phyloP scores from a whole-genome alignment of 202 grass and related monocot species.

The Carex arenaria region DNA sequence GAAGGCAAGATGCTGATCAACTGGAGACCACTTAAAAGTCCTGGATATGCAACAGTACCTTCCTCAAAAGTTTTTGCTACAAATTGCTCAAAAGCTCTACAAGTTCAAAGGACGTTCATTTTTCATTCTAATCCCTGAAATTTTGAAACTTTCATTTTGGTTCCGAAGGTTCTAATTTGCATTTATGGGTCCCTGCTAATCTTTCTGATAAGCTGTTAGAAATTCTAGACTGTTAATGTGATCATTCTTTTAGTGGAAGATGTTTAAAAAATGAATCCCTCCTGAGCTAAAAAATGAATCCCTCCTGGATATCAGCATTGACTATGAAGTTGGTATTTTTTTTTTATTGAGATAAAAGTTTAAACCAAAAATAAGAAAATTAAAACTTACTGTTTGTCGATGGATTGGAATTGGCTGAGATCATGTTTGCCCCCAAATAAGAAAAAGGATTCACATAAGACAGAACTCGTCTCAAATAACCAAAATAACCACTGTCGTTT shows the following conservation, averaged over 20 bases:
- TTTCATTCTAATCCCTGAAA: background rate
- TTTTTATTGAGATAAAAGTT: background rate
- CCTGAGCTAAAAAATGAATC: background rate
- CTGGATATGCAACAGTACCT: background rate
- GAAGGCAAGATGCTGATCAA: background rate
- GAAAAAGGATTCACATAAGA: conserved; percentile 76
- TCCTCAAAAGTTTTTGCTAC: background rate
- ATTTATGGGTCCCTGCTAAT: background rate
- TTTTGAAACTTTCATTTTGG: background rate
- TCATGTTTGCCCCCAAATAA: conserved; percentile 51
- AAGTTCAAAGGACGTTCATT: background rate
- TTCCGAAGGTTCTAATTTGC: background rate
- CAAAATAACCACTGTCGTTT: conserved; percentile 45
- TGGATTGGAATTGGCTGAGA: conserved; percentile 38
- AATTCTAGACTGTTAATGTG: background rate
- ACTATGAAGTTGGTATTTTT: background rate
- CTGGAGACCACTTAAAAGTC: background rate
- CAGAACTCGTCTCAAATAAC: conserved; percentile 54
- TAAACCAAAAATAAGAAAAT: background rate
- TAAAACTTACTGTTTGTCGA: conserved; percentile 41
- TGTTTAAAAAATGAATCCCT: background rate
- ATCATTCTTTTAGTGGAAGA: background rate
- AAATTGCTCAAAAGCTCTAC: background rate
- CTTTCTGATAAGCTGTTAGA: background rate
- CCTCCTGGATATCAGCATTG: background rate